Evolutionary conservation across 148 eudicot genomes (phyloP).

Genomic region (Suaeda aralocaspica): DNA sequence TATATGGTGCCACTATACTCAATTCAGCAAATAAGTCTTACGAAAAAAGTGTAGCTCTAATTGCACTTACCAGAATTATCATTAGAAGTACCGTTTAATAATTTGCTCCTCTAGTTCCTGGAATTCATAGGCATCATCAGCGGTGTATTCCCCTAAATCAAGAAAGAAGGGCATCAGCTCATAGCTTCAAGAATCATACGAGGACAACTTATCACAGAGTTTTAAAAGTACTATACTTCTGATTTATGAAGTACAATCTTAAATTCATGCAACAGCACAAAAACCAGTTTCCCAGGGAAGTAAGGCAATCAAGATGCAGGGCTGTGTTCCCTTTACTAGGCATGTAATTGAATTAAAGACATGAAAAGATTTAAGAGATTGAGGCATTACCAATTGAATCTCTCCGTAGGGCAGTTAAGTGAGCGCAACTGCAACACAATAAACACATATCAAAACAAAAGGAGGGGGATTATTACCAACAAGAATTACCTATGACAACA

Average conservation of each 20-base stretch:
- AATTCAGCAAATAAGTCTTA: too few species aligned
- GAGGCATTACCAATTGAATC: conserved; percentile 86
- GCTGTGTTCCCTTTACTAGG: background rate
- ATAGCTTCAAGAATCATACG: background rate
- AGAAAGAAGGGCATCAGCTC: background rate
- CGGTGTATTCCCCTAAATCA: conserved; percentile 61
- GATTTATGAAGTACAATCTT: background rate
- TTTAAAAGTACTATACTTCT: background rate
- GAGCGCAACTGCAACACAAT: conserved; percentile 85
- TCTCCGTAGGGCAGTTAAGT: conserved; percentile 82
- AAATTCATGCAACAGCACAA: background rate
- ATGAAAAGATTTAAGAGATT: background rate
- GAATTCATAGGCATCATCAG: conserved; percentile 94
- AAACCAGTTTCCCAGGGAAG: background rate
- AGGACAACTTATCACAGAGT: too few species aligned
- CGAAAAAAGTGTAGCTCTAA: background rate
- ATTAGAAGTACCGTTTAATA: conserved; percentile 61
- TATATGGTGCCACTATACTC: too few species aligned
- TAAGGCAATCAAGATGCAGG: background rate
- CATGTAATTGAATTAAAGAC: too few species aligned
- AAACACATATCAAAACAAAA: conserved; percentile 9
- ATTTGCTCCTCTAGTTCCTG: conserved; percentile 76
- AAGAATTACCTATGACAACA: background rate
- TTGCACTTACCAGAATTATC: background rate
- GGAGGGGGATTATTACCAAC: background rate